Evolutionary conservation across 2,329 filamentous ascomycete genomes (phyloP).

Genomic region (Raffaelea arxii): DNA sequence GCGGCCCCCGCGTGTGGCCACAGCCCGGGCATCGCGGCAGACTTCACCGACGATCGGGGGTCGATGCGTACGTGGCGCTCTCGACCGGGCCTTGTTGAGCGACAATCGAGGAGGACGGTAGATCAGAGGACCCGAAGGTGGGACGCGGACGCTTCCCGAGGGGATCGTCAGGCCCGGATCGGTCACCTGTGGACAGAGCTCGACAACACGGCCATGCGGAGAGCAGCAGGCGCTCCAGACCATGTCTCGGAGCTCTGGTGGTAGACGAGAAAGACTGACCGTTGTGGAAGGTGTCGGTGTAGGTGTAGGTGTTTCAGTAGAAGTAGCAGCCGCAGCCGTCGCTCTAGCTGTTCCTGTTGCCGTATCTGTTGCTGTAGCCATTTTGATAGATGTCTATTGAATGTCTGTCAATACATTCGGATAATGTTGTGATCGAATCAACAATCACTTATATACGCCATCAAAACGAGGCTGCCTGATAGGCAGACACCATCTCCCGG

Average conservation of each 20-base stretch:
- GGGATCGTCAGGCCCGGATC: background rate
- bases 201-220: constrained; percentile 6
- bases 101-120: background rate
- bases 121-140: too few species aligned
- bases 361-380: too few species aligned
- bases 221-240: constrained; percentile 7
- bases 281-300: too few species aligned
- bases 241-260: constrained; percentile 3
- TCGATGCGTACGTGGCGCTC: background rate
- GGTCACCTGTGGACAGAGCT: background rate
- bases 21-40: constrained; percentile 4
- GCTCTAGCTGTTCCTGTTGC: too few species aligned
- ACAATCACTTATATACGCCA: too few species aligned
- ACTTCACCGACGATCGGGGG: constrained; percentile 4
- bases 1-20: background rate
- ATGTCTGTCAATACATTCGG: too few species aligned
- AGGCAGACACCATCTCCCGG: too few species aligned
- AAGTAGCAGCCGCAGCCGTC: background rate
- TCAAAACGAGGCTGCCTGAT: too few species aligned
- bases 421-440: too few species aligned
- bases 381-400: too few species aligned
- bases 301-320: too few species aligned
- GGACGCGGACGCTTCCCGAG: too few species aligned
- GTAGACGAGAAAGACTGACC: constrained; percentile 3
- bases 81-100: background rate